These are phyloP conservation scores for Triticum turgidum DNA, from an alignment of 176 grass and related monocot species.

Conservation along the genomic window DNA sequence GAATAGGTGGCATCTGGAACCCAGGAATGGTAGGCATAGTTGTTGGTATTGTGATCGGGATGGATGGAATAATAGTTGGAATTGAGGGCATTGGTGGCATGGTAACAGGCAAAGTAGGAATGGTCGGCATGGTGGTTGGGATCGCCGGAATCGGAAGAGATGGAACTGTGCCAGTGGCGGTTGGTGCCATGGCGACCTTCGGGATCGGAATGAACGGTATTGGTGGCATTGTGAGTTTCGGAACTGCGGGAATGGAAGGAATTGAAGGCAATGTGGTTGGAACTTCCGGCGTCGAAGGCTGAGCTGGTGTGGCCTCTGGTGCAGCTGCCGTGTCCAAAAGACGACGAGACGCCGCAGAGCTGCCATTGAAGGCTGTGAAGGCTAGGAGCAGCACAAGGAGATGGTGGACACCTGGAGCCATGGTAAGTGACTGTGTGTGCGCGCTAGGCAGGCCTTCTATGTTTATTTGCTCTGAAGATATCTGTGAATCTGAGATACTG, in stretches of 20 bases:
- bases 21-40: slow-evolving; percentile 57
- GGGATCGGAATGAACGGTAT: slow-evolving; percentile 55
- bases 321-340: slow-evolving; percentile 61
- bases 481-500: background rate
- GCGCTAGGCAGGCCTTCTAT: background rate
- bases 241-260: slow-evolving; percentile 55
- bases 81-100: slow-evolving; percentile 58
- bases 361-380: slow-evolving; percentile 46
- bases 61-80: slow-evolving; percentile 40
- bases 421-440: slow-evolving; percentile 20
- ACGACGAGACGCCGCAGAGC: slow-evolving; percentile 45
- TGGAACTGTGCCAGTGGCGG: slow-evolving; percentile 40
- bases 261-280: slow-evolving; percentile 57
- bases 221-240: slow-evolving; percentile 37
- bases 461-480: slow-evolving; percentile 12
- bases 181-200: slow-evolving; percentile 37
- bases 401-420: slow-evolving; percentile 41
- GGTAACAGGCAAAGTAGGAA: slow-evolving; percentile 38
- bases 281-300: slow-evolving; percentile 45
- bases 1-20: slow-evolving; percentile 51
- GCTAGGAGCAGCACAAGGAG: slow-evolving; percentile 53
- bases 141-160: slow-evolving; percentile 32
- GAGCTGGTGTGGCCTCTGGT: slow-evolving; percentile 46
- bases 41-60: slow-evolving; percentile 46
- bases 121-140: slow-evolving; percentile 41